These are phyloP conservation scores for Forsythia suspensa DNA, from an alignment of 257 asterid species.

Conservation along the genomic window DNA sequence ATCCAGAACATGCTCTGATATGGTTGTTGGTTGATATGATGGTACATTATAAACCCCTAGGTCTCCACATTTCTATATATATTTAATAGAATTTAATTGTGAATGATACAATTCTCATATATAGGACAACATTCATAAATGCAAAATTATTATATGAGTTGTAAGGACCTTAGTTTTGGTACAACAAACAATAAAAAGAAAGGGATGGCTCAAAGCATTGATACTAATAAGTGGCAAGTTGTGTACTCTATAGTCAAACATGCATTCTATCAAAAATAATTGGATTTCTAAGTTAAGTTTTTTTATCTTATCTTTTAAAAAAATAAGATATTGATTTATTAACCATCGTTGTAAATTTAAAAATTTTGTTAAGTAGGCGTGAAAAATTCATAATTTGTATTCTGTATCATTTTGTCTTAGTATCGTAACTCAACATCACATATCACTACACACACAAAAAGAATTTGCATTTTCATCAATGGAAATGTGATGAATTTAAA, in stretches of 20 bases:
- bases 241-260: background rate
- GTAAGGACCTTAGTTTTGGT: constrained; percentile 15
- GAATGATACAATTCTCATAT: background rate
- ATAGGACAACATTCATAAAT: constrained; percentile 24
- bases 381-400: background rate
- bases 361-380: background rate
- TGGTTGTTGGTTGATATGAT: constrained; percentile 30
- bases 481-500: too few relatives aligned
- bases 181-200: constrained; percentile 26
- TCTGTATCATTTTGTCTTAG: background rate
- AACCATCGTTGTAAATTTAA: background rate
- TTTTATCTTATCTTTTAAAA: background rate
- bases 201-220: constrained; percentile 26
- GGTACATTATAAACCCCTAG: constrained; percentile 3
- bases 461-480: too few relatives aligned
- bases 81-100: background rate
- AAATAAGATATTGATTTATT: background rate
- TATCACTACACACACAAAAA: too few relatives aligned
- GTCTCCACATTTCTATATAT: background rate
- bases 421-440: too few relatives aligned
- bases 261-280: constrained; percentile 15
- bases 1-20: constrained; percentile 27
- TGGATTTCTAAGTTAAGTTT: constrained; percentile 5
- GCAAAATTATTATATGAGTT: constrained; percentile 22
- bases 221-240: constrained; percentile 7